Percentiles rank a stretch among this genome's conserved stretches.
phyloP scores from a whole-genome alignment of 306 rosid species.

The Cajanus cajan region DNA sequence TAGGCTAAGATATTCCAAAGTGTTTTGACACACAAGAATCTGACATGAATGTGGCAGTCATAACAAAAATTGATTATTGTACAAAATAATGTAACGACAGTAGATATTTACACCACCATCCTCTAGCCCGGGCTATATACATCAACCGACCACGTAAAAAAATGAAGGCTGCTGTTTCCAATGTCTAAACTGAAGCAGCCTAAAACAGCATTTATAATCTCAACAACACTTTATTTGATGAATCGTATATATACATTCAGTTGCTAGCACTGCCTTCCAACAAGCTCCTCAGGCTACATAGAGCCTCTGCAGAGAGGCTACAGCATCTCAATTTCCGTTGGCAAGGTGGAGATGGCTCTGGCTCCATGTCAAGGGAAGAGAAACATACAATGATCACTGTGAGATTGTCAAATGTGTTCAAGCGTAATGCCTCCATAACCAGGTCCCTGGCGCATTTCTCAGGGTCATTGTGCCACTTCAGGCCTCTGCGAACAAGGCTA shows the following conservation, averaged over 20 bases:
- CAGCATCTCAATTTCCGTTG: conserved; percentile 71
- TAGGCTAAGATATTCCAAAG: conserved; percentile 4
- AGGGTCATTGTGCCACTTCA: conserved; percentile 75
- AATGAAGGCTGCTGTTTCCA: conserved; percentile 60
- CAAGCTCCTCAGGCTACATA: conserved; percentile 79
- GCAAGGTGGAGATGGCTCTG: conserved; percentile 44
- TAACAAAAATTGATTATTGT: conserved; percentile 28
- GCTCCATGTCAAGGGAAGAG: conserved; percentile 49
- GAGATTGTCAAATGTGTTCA: conserved; percentile 78
- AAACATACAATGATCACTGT: conserved; percentile 80
- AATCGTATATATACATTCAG: conserved; percentile 36
- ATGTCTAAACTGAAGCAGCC: conserved; percentile 57
- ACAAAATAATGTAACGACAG: conserved; percentile 30
- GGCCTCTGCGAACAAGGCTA: conserved; percentile 71
- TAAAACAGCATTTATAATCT: conserved; percentile 37
- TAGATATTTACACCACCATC: conserved; percentile 42
- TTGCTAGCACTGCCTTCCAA: conserved; percentile 64
- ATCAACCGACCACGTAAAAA: conserved; percentile 47
- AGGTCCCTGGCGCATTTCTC: conserved; percentile 84
- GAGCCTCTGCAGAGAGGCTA: conserved; percentile 88
- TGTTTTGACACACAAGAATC: conserved; percentile 35
- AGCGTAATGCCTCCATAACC: conserved; percentile 79
- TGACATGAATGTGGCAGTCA: conserved; percentile 29
- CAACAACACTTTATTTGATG: conserved; percentile 33
- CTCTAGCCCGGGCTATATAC: conserved; percentile 45